Conservation (phyloP, 768 basidiomycete genomes). For the Scleroderma citrinum region DNA sequence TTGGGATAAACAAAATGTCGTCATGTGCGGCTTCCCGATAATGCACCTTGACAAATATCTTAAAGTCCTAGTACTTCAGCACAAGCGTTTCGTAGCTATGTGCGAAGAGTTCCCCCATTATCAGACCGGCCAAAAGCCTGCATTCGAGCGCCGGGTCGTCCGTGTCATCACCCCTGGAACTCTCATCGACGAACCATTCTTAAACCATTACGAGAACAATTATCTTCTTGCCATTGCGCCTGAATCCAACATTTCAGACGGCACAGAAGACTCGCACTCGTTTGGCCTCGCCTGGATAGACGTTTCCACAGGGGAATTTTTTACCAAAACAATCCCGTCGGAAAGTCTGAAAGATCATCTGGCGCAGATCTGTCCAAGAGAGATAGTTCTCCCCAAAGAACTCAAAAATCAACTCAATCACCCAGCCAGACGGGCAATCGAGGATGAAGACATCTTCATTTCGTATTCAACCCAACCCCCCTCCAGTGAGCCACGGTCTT, state of each 20-base stretch:
- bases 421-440: slow-evolving; percentile 43
- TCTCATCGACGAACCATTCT: slow-evolving; percentile 85
- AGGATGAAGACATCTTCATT: slow-evolving; percentile 49
- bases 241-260: slow-evolving; percentile 5
- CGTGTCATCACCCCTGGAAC: slow-evolving; percentile 93
- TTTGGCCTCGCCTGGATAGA: slow-evolving; percentile 92
- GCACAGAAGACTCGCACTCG: slow-evolving; percentile 5
- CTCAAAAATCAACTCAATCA: slow-evolving; percentile 35
- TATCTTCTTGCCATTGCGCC: slow-evolving; percentile 69
- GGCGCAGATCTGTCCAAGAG: slow-evolving; percentile 72
- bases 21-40: slow-evolving; percentile 91
- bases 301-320: slow-evolving; percentile 91
- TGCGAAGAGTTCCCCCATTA: slow-evolving; percentile 82
- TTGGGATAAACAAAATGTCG: slow-evolving; percentile 63
- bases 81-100: slow-evolving; percentile 83
- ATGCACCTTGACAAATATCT: slow-evolving; percentile 81
- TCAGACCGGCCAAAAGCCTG: slow-evolving; percentile 44
- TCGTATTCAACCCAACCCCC: slow-evolving; percentile 36
- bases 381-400: slow-evolving; percentile 61
- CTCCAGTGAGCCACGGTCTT: neutral
- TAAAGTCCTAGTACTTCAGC: slow-evolving; percentile 77
- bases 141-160: slow-evolving; percentile 75
- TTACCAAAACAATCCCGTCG: slow-evolving; percentile 54
- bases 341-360: slow-evolving; percentile 73
- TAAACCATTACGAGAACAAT: slow-evolving; percentile 83